Evolutionary conservation across 305 asterid species (phyloP), one percentile per base, ranked within the genome.

Genomic region (Vinca major): DNA sequence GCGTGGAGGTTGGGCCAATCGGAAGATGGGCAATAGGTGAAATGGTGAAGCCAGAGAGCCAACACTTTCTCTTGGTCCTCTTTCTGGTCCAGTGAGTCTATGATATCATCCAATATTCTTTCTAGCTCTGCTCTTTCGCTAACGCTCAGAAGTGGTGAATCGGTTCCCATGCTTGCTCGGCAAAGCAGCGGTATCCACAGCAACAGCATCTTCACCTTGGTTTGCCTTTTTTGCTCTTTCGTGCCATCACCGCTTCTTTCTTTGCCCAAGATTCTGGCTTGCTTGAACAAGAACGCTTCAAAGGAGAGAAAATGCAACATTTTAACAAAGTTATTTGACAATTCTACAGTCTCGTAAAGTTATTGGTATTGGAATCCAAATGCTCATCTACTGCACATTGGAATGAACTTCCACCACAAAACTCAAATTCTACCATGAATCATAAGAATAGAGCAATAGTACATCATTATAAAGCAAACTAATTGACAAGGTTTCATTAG

Each of bases 1-100:
- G 76, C 70, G 14, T 78, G 94, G 72, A 89, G 91, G 54, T 91
- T 86, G 47, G 98, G 98, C 98, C 98, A 91, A 47, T 91, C 96
- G 33, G 95, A 86, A 70, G 88, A 76, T 11, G 94, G 80, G 71
- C 94, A 89, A 67, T 80, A 73, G 20, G 94, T 86, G 87, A 82
- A 91, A 70, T 91, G 92, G 72, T 92, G 95, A 66, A 92, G 88
- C 98, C 98, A 92, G 13, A 85, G 85, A 47, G 96, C 85, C 65
- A 92, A 65, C 11, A 89, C 92, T 49, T 73, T 79, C 64, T 92
- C 98, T 76, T 92, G 98, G 82, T 92, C 96, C n/a, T 85, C 87
- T 60, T 78, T 85, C 20, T 74, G 78, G 13, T 80, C 80, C 73
- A 89, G 73, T 1, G 83, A 67, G 63, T 74, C 79, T 17, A 89